Percentiles rank a stretch among this genome's conserved stretches.
phyloP scores from a whole-genome alignment of 208 protist genomes.

The Vickermania ingenoplastis region DNA sequence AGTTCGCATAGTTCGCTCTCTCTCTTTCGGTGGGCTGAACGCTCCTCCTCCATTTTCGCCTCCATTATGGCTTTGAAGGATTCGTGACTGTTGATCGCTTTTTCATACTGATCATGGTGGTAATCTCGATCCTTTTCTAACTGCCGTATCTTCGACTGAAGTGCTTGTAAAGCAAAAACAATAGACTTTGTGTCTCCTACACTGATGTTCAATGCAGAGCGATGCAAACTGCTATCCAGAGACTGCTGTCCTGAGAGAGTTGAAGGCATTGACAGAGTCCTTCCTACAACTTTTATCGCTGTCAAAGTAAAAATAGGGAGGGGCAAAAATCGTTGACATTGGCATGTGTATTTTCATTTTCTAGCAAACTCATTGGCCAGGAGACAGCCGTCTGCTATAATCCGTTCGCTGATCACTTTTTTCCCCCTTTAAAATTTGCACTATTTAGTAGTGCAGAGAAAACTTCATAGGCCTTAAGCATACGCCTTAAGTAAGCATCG shows the following conservation, averaged over 20 bases:
- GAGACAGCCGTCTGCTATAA: too few relatives aligned
- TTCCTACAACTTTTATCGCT: too few relatives aligned
- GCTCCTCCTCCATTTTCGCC: slow-evolving; percentile 74
- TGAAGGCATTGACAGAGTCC: slow-evolving; percentile 16
- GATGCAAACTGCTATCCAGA: slow-evolving; percentile 65
- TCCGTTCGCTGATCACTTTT: too few relatives aligned
- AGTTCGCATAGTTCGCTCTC: slow-evolving; percentile 71
- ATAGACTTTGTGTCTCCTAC: slow-evolving; percentile 88
- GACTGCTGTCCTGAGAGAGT: slow-evolving; percentile 56
- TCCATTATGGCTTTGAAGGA: slow-evolving; percentile 82
- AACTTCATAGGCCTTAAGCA: too few relatives aligned
- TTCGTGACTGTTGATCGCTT: slow-evolving; percentile 66
- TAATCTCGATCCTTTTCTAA: slow-evolving; percentile 82
- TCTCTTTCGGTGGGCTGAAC: slow-evolving; percentile 48
- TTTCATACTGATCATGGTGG: slow-evolving; percentile 84
- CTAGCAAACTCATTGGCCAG: too few relatives aligned
- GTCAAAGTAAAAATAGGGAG: too few relatives aligned
- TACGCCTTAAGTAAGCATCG: slow-evolving; percentile 60
- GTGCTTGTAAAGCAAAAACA: slow-evolving; percentile 78
- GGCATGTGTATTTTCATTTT: too few relatives aligned
- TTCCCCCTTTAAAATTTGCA: too few relatives aligned
- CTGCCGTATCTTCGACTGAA: slow-evolving; percentile 81
- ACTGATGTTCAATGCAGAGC: slow-evolving; percentile 78
- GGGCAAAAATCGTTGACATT: too few relatives aligned
- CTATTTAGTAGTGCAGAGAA: too few relatives aligned